Evolutionary conservation across 129 eudicot species (phyloP).

Genomic region (Logfia minima): DNA sequence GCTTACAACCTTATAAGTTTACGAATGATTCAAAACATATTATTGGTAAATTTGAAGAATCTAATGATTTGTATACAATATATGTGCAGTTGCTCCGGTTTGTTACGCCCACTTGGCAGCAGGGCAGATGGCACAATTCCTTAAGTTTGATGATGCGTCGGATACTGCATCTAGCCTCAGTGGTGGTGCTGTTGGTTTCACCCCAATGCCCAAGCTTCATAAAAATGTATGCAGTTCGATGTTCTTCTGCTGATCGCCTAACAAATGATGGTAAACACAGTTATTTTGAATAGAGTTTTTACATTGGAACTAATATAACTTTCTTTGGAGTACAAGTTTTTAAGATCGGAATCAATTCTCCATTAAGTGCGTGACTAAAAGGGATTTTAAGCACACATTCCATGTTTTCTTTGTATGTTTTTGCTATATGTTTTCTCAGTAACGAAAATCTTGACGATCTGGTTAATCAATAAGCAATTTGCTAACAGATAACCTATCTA

Average conservation of each 20-base stretch:
- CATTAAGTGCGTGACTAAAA: too few relatives aligned
- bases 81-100: conserved; percentile 62
- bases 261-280: not conserved
- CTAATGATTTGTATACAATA: not conserved
- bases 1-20: not conserved
- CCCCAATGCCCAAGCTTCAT: conserved; percentile 56
- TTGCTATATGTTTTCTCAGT: not conserved
- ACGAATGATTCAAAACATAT: not conserved
- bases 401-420: too few relatives aligned
- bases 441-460: not conserved
- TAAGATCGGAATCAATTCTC: too few relatives aligned
- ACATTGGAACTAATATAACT: too few relatives aligned
- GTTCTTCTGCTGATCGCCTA: conserved; percentile 64
- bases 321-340: too few relatives aligned
- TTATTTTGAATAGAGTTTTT: not conserved
- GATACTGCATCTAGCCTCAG: conserved; percentile 53
- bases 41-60: not conserved
- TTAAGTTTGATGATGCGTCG: conserved; percentile 62
- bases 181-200: conserved; percentile 38
- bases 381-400: too few relatives aligned
- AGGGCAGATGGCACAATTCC: conserved; percentile 60
- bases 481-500: too few relatives aligned
- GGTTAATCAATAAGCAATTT: not conserved
- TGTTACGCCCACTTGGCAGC: conserved; percentile 85
- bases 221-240: conserved; percentile 45